These are phyloP conservation scores for Phytomonas francai DNA, from an alignment of 208 protist species.

Conservation along the genomic window DNA sequence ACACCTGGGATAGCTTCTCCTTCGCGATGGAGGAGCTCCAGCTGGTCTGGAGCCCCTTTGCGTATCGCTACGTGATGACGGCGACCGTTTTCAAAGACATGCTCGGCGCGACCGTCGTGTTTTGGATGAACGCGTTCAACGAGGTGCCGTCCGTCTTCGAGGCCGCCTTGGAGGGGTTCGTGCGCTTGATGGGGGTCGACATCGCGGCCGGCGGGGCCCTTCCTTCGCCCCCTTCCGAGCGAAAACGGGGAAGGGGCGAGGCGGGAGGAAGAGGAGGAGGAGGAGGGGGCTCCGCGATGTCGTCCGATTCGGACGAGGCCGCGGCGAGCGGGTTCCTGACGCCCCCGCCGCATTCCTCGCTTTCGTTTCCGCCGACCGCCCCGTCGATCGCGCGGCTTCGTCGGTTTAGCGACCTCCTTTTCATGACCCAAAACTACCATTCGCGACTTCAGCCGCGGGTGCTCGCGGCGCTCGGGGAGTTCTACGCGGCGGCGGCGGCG, in stretches of 20 bases:
- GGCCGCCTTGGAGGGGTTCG: conserved; percentile 23
- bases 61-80: conserved; percentile 28
- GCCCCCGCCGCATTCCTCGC: neutral
- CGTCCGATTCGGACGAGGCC: neutral
- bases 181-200: conserved; percentile 30
- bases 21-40: conserved; percentile 30
- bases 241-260: no score
- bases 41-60: conserved; percentile 50
- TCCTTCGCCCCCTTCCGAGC: conserved; percentile 3
- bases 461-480: conserved; percentile 17
- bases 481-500: conserved; percentile 24
- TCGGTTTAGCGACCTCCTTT: conserved; percentile 37
- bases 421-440: conserved; percentile 40
- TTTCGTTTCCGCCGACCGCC: conserved; percentile 9
- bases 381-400: conserved; percentile 19
- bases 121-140: conserved; percentile 15
- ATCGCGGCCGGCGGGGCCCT: conserved; percentile 26
- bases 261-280: conserved; percentile 9
- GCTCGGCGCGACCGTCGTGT: conserved; percentile 8
- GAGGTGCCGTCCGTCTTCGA: conserved; percentile 10
- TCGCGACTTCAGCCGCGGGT: conserved; percentile 37
- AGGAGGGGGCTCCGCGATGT: neutral
- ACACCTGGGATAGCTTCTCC: conserved; percentile 33
- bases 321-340: neutral
- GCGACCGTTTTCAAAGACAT: conserved; percentile 9